Conservation (phyloP, 2,329 filamentous ascomycete species). For the Trichoderma polysporum region DNA sequence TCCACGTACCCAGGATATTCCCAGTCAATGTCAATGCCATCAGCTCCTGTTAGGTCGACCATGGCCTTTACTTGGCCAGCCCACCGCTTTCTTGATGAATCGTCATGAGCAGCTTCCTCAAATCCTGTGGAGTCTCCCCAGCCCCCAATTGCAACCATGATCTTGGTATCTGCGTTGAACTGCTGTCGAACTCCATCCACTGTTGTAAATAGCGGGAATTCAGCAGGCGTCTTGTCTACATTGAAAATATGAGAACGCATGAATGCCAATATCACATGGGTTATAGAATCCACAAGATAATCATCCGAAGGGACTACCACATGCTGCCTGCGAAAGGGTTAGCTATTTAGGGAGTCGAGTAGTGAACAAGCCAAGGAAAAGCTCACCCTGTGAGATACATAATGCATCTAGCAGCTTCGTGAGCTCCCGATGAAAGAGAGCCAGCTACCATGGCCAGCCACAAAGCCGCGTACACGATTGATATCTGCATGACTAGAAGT, state of each 20-base stretch:
- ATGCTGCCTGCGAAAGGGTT: conserved; percentile 43
- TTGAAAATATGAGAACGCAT: conserved; percentile 56
- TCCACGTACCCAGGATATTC: conserved; percentile 53
- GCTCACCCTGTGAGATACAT: conserved; percentile 53
- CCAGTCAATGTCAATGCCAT: conserved; percentile 67
- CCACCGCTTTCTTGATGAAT: conserved; percentile 55
- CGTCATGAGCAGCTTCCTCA: conserved; percentile 52
- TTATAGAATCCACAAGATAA: conserved; percentile 45
- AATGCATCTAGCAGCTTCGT: conserved; percentile 34
- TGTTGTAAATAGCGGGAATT: conserved; percentile 55
- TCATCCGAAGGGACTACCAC: conserved; percentile 39
- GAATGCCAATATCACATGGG: conserved; percentile 59
- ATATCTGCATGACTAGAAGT: not conserved
- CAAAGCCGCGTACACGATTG: not conserved
- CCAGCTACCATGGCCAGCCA: conserved; percentile 16
- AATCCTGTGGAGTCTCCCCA: conserved; percentile 72
- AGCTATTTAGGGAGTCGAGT: not conserved
- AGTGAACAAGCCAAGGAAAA: not conserved
- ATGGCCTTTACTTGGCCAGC: conserved; percentile 64
- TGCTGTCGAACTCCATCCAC: conserved; percentile 47
- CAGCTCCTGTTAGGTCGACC: conserved; percentile 61
- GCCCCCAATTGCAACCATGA: conserved; percentile 71
- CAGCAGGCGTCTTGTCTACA: conserved; percentile 33
- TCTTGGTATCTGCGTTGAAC: conserved; percentile 55
- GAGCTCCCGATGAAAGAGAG: not conserved